Conservation (phyloP, 148 eudicot species). For the Arctostaphylos glauca region DNA sequence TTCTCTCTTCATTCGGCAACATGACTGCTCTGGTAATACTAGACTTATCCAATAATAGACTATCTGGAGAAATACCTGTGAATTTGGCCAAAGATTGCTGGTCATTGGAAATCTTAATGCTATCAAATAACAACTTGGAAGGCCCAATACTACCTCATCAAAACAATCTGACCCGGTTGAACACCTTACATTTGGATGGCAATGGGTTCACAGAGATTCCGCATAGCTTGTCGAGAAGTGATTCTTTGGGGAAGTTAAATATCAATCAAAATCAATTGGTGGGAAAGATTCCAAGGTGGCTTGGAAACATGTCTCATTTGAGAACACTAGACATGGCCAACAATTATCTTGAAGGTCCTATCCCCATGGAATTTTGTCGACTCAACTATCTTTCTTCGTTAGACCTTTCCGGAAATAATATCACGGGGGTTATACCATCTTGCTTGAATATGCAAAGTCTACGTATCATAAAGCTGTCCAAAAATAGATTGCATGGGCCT, state of each 20-base stretch:
- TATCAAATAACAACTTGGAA: conserved; percentile 15
- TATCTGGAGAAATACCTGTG: conserved; percentile 10
- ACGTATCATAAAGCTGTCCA: not conserved
- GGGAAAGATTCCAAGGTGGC: not conserved
- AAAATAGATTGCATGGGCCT: not conserved
- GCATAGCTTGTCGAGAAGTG: not conserved
- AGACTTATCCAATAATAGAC: conserved; percentile 14
- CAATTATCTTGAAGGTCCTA: conserved; percentile 10
- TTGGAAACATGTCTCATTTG: not conserved
- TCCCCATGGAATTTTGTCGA: not conserved
- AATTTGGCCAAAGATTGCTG: not conserved
- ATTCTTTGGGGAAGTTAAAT: not conserved
- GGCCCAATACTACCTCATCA: conserved; percentile 5
- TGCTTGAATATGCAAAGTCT: not conserved
- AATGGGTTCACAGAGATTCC: not conserved
- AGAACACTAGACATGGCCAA: not conserved
- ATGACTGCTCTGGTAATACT: not conserved
- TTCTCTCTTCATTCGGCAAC: conserved; percentile 8
- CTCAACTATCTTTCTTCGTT: not conserved
- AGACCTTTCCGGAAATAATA: not conserved
- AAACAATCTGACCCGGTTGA: not conserved
- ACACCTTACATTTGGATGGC: not conserved
- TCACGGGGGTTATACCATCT: not conserved
- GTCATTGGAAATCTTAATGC: not conserved
- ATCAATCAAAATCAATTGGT: conserved; percentile 4